phyloP scores from a whole-genome alignment of 208 protist species.

The Crithidia brevicula region DNA sequence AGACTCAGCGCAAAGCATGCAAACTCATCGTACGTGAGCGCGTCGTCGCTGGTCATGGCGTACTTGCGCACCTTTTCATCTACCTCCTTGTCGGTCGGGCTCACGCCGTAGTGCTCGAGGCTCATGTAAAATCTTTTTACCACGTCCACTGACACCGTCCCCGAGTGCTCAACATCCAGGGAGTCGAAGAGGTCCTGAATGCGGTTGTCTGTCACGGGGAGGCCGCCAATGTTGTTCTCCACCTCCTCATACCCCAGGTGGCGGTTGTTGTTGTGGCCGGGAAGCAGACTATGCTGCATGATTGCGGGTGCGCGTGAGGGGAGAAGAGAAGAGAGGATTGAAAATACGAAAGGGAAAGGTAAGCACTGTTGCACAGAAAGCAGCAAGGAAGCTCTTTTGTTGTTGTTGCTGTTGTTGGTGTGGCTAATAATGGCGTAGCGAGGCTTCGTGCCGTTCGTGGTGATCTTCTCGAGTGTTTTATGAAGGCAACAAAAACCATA shows the following conservation, averaged over 20 bases:
- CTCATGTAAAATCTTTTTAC: slow-evolving; percentile 85
- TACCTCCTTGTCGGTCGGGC: slow-evolving; percentile 77
- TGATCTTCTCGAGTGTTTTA: too few species aligned
- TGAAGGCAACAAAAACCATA: too few species aligned
- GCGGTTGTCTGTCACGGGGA: slow-evolving; percentile 89
- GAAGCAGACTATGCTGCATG: slow-evolving; percentile 84
- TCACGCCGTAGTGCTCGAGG: slow-evolving; percentile 90
- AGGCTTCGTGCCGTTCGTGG: too few species aligned
- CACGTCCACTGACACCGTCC: slow-evolving; percentile 70
- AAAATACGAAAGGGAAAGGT: not conserved
- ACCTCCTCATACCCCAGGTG: slow-evolving; percentile 87
- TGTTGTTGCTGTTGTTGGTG: too few species aligned
- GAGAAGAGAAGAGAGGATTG: not conserved
- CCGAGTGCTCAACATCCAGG: slow-evolving; percentile 78
- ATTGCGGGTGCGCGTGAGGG: slow-evolving; percentile 11
- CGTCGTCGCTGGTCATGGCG: slow-evolving; percentile 67
- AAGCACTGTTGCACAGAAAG: too few species aligned
- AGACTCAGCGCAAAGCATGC: slow-evolving; percentile 88
- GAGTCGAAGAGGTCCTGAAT: slow-evolving; percentile 91
- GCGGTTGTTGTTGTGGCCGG: slow-evolving; percentile 93
- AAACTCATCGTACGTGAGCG: slow-evolving; percentile 91
- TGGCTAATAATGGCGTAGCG: too few species aligned
- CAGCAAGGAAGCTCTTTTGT: too few species aligned
- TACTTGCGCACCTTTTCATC: slow-evolving; percentile 82
- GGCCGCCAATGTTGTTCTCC: slow-evolving; percentile 93